Evolutionary conservation across 139 green algal species (phyloP), one percentile per base, ranked within the genome.

Genomic region (Auxenochlorella pyrenoidosa): DNA sequence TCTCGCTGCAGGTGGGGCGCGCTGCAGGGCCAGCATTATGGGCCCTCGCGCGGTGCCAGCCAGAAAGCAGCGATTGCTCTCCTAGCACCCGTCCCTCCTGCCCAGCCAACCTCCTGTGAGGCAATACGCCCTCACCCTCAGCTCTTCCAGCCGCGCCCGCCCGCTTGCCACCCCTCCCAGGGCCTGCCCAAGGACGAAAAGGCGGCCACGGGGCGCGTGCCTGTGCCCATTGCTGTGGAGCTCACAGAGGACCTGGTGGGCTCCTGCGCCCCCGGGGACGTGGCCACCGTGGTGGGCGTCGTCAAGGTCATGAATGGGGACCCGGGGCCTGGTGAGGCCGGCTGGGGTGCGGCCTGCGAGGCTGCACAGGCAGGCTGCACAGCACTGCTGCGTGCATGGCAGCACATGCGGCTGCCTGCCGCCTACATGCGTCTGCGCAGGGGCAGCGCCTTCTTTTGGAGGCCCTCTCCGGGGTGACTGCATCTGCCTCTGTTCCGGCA

Each of bases 231-330:
- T 28, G 94, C 98, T 79, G 94, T 98, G 54, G 97, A 99, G 89
- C 90, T 99, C n/a, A 85, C 22, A 8, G 88, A 93, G 13, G 97
- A 99, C 41, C 88, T 99, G 60, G 96, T 97, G 41, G 89, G 93
- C 41, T 87, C 83, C 36, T 95, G 91, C 73, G 79, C 88, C 3
- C 93, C 96, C 51, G 96, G 97, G 0, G 96, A 99, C 68, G 88
- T 96, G 36, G 93, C 98, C 18, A 96, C 91, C 0, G 92, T 98
- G 32, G 85, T 94, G 54, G 97, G 96, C 28, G 51, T 98, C n/a
- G 94, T 99, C 44, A 96, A 92, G 24, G 89, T 95, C 44, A 73
- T 90, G 51, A 86, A 83, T 34, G 84, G 86, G 26, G 86, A 90
- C 15, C 41, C 83, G 22, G 75, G n/a, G 36, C 54, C 51, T 83